Evolutionary conservation across 2,329 filamentous ascomycete genomes (phyloP).

Genomic region (Pyrenochaeta sp.): DNA sequence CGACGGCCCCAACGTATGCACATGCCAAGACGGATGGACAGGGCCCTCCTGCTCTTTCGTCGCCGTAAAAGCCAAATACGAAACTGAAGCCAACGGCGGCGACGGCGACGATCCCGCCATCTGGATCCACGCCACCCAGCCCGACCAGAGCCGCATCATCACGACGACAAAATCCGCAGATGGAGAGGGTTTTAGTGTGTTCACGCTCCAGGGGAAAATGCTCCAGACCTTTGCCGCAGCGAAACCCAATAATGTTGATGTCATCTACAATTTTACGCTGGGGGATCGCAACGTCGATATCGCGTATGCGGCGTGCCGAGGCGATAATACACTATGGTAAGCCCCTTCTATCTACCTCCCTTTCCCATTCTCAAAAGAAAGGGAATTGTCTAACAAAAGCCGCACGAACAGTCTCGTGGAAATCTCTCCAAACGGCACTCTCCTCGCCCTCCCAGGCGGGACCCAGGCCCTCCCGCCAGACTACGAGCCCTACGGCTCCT

Average conservation of each 20-base stretch:
- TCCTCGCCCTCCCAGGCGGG: conserved; percentile 56
- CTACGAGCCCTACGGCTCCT: conserved; percentile 62
- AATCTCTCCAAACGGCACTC: too few species aligned
- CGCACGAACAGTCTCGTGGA: too few species aligned
- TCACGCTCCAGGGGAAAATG: conserved; percentile 58
- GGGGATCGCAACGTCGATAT: conserved; percentile 57
- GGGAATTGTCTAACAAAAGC: too few species aligned
- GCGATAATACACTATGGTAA: conserved; percentile 62
- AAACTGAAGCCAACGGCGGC: conserved; percentile 43
- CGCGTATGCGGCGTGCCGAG: conserved; percentile 60
- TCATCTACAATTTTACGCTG: conserved; percentile 59
- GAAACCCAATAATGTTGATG: conserved; percentile 63
- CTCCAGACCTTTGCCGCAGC: conserved; percentile 55
- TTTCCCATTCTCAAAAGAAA: too few species aligned
- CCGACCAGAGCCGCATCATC: conserved; percentile 57
- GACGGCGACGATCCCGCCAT: conserved; percentile 43
- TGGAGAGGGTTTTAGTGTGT: conserved; percentile 59
- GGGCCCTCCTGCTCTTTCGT: conserved; percentile 40
- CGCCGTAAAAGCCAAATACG: conserved; percentile 37
- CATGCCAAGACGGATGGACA: conserved; percentile 32
- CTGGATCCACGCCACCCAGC: conserved; percentile 40
- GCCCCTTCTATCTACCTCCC: too few species aligned
- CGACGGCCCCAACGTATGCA: conserved; percentile 33
- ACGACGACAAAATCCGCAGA: conserved; percentile 61
- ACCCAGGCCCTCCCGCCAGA: conserved; percentile 55